Conservation (phyloP, 495 filamentous ascomycete genomes). For the Hyaloscypha bicolor region DNA sequence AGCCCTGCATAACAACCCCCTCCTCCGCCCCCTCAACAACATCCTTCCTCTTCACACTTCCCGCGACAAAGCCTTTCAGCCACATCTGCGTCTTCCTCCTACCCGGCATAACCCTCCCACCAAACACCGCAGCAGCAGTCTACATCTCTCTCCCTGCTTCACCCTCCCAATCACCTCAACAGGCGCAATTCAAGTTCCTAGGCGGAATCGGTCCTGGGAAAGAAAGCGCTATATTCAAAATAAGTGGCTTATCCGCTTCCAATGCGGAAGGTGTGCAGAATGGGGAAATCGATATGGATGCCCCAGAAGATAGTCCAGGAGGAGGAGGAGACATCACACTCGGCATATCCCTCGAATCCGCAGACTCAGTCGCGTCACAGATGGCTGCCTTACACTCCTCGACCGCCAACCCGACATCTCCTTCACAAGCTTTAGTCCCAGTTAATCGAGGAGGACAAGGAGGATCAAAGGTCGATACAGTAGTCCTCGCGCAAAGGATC, state of each 20-base stretch:
- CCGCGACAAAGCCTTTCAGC: slow-evolving; percentile 51
- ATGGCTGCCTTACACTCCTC: slow-evolving; percentile 55
- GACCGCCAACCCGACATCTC: slow-evolving; percentile 35
- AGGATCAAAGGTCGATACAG: slow-evolving; percentile 53
- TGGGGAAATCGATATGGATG: slow-evolving; percentile 31
- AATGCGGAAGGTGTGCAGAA: slow-evolving; percentile 42
- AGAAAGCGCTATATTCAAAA: slow-evolving; percentile 83
- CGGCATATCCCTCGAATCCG: slow-evolving; percentile 82
- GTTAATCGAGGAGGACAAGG: slow-evolving; percentile 21
- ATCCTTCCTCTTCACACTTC: slow-evolving; percentile 50
- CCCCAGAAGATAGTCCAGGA: slow-evolving; percentile 23
- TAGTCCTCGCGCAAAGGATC: slow-evolving; percentile 85
- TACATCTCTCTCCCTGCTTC: slow-evolving; percentile 67
- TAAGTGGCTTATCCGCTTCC: slow-evolving; percentile 41
- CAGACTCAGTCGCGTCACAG: slow-evolving; percentile 66
- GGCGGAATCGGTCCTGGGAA: slow-evolving; percentile 88
- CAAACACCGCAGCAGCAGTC: slow-evolving; percentile 80
- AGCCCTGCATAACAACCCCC: slow-evolving; percentile 46
- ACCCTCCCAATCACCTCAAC: slow-evolving; percentile 45
- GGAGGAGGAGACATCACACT: slow-evolving; percentile 56
- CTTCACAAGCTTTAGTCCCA: slow-evolving; percentile 39
- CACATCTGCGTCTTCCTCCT: slow-evolving; percentile 91
- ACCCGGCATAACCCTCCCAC: slow-evolving; percentile 73
- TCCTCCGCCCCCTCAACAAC: slow-evolving; percentile 40
- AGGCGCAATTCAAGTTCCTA: slow-evolving; percentile 71